phyloP scores from a whole-genome alignment of 169 alveolate genomes.

The Plasmodium relictum region DNA sequence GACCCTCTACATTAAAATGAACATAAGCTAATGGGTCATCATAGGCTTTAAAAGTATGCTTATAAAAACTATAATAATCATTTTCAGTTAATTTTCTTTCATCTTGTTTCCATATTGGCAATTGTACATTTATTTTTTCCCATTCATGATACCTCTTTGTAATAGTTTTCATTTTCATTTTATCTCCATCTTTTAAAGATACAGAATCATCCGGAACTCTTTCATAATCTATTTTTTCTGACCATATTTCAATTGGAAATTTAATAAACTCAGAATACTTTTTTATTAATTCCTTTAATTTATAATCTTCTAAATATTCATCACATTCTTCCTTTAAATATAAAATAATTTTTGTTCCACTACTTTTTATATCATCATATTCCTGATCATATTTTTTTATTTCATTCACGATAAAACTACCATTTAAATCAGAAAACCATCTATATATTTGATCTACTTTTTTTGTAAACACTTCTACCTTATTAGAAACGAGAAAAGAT shows the following conservation, averaged over 20 bases:
- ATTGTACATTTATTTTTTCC: slow-evolving; percentile 95
- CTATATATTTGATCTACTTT: slow-evolving; percentile 95
- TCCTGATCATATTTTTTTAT: slow-evolving; percentile 93
- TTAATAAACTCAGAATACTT: slow-evolving; percentile 96
- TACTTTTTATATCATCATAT: slow-evolving; percentile 91
- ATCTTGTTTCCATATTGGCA: slow-evolving; percentile 96
- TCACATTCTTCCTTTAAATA: slow-evolving; percentile 97
- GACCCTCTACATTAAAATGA: slow-evolving; percentile 99
- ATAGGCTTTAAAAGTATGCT: slow-evolving; percentile 95
- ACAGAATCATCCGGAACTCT: slow-evolving; percentile 90
- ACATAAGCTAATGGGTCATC: slow-evolving; percentile 97
- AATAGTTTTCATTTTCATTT: slow-evolving; percentile 86
- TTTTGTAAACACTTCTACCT: slow-evolving; percentile 97
- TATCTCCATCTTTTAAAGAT: slow-evolving; percentile 85
- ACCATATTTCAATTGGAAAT: slow-evolving; percentile 96
- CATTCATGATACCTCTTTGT: slow-evolving; percentile 88
- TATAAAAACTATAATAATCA: slow-evolving; percentile 95
- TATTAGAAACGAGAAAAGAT: slow-evolving; percentile 98
- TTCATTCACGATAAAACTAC: slow-evolving; percentile 93
- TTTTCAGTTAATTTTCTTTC: slow-evolving; percentile 93
- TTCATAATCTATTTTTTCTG: slow-evolving; percentile 90
- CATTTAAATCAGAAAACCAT: slow-evolving; percentile 97
- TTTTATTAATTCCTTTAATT: slow-evolving; percentile 92
- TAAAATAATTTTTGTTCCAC: slow-evolving; percentile 97
- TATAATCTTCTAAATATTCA: slow-evolving; percentile 96